Base-by-base conservation (phyloP, 306 rosid species). In the Corylus heterophylla region DNA sequence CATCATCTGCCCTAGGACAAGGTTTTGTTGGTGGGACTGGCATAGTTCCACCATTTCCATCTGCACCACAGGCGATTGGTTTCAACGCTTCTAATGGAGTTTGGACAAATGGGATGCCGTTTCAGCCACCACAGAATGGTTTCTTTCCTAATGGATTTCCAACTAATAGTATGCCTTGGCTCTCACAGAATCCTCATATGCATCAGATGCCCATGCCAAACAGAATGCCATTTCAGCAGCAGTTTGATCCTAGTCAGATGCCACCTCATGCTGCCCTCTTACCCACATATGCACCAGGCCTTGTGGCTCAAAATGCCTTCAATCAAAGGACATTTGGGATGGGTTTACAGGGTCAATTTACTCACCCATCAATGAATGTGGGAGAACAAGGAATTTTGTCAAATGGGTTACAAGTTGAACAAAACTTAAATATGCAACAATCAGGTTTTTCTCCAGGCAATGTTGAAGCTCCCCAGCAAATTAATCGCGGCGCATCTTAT, bases 61-160 rank as follows among this genome's bases (percentile, higher is more conserved):
- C 85, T 11, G 8, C 74, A 42, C 37, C 68, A 20, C 86, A 73
- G 59, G 77, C 87, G 16, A 44, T 83, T 35, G 76, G 75, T 39
- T 86, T 86, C 44, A 73, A 83, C 59, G 54, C 83, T 35, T 3
- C 86, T 61, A 92, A 80, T 29, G 89, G 84, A 76, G 78, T 85
- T 81, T 88, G 97, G 98, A 37, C 87, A 58, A 81, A 81, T 22
- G 88, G 90, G 72, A 78, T 74, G 86, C 78, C 76, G 35, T 63
- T 74, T 76, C 91, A 80, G 84, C 93, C 80, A 73, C 92, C 86
- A 58, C 93, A 75, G 66, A 72, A 76, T 64, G 78, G 78, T 7
- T 25, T 82, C 68, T 74, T 89, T 81, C 89, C 89, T 14, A 86
- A 78, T 76, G 88, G 85, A 54, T 81, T 89, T 76, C 88, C 92